Evolutionary conservation across 1,284 basidiomycete species (phyloP).

Genomic region (Microbotryomycetes sp.): DNA sequence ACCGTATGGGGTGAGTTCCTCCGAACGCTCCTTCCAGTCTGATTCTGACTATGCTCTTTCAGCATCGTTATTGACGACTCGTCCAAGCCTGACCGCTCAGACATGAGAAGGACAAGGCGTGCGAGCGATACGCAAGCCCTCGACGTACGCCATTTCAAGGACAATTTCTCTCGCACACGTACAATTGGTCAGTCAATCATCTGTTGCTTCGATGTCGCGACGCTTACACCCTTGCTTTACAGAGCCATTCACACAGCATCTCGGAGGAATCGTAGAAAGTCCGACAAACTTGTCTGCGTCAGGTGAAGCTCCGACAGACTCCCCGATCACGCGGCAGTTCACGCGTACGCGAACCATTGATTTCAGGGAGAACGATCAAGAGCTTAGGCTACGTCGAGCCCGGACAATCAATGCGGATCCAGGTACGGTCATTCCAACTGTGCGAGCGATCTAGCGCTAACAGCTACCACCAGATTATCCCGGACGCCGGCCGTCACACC

Average conservation of each 20-base stretch:
- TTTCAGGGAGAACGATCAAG: slow-evolving; percentile 43
- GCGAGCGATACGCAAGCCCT: neutral
- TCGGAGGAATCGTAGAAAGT: slow-evolving; percentile 11
- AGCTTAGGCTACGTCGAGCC: slow-evolving; percentile 18
- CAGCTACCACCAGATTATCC: slow-evolving; percentile 13
- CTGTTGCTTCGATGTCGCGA: neutral
- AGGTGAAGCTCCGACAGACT: neutral
- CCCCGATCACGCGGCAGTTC: slow-evolving; percentile 40
- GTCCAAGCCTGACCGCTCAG: slow-evolving; percentile 8
- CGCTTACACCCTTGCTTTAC: neutral
- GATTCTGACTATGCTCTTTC: neutral
- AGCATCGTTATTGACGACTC: slow-evolving; percentile 25
- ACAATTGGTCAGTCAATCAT: neutral
- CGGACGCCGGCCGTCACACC: slow-evolving; percentile 19
- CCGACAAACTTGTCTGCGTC: neutral
- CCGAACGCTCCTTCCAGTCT: too few relatives aligned
- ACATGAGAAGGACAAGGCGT: neutral
- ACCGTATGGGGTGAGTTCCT: slow-evolving; percentile 10
- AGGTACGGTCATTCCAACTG: neutral
- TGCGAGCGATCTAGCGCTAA: neutral
- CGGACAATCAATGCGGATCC: slow-evolving; percentile 8
- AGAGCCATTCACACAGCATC: neutral
- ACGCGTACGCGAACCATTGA: slow-evolving; percentile 54
- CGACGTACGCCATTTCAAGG: neutral
- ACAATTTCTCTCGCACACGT: neutral